phyloP scores from a whole-genome alignment of 495 filamentous ascomycete genomes.

The Tirmania nivea region DNA sequence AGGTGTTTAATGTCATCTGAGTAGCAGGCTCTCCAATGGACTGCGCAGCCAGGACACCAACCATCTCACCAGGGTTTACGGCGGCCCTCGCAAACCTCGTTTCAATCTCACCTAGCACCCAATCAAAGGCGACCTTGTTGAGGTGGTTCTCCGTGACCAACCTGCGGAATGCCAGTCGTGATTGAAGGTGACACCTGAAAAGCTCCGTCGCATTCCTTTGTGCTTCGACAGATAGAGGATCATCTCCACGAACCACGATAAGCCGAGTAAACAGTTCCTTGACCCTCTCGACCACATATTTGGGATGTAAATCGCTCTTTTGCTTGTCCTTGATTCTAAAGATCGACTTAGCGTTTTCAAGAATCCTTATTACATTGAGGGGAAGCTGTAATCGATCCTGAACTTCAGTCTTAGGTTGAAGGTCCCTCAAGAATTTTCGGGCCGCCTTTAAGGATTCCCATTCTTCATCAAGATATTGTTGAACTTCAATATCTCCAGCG shows the following conservation, averaged over 20 bases:
- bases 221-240: constrained; percentile 61
- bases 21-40: constrained; percentile 97
- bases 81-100: constrained; percentile 57
- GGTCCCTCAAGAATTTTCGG: constrained; percentile 50
- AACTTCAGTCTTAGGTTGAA: constrained; percentile 31
- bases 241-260: constrained; percentile 63
- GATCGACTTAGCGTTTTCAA: constrained; percentile 67
- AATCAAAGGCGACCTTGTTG: constrained; percentile 80
- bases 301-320: constrained; percentile 77
- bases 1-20: constrained; percentile 98
- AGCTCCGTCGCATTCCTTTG: constrained; percentile 69
- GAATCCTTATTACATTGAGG: constrained; percentile 72
- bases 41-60: constrained; percentile 90
- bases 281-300: constrained; percentile 68
- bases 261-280: constrained; percentile 51
- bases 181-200: constrained; percentile 79
- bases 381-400: constrained; percentile 74
- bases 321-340: constrained; percentile 71
- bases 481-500: constrained; percentile 61
- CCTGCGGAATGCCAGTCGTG: constrained; percentile 75
- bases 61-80: constrained; percentile 91
- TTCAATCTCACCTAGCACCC: constrained; percentile 81
- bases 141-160: constrained; percentile 63
- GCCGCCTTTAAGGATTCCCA: constrained; percentile 57
- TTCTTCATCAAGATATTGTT: constrained; percentile 68